Evolutionary conservation across 306 rosid species (phyloP).

Genomic region (Vicia faba): DNA sequence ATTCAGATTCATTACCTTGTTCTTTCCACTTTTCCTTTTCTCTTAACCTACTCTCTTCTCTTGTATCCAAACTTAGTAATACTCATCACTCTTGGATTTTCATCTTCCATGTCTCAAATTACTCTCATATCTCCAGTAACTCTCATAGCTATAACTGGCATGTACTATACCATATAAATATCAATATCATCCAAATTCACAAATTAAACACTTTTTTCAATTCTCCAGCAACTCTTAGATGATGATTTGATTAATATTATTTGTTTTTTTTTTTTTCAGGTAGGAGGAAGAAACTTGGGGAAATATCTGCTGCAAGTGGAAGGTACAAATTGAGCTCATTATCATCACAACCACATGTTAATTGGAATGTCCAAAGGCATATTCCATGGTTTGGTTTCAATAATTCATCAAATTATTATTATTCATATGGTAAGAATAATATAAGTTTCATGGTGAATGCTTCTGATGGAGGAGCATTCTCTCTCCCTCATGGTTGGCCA

Average conservation of each 20-base stretch:
- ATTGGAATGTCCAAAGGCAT: conserved; percentile 12
- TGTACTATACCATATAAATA: conserved; percentile 5
- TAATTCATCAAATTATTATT: conserved; percentile 25
- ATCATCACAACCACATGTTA: not conserved
- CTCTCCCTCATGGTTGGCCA: conserved; percentile 28
- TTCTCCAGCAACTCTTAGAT: too few relatives aligned
- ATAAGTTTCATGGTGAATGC: conserved; percentile 20
- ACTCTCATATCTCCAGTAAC: conserved; percentile 43
- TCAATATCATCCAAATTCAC: conserved; percentile 18
- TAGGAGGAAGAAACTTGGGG: conserved; percentile 21
- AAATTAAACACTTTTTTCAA: not conserved
- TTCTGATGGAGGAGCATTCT: conserved; percentile 43
- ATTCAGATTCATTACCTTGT: conserved; percentile 18
- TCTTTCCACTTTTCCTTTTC: not conserved
- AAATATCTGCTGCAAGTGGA: not conserved
- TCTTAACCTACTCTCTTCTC: not conserved
- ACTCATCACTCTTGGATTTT: not conserved
- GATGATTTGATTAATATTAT: not conserved
- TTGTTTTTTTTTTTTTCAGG: conserved; percentile 41
- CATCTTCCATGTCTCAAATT: conserved; percentile 50
- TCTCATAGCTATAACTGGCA: conserved; percentile 40
- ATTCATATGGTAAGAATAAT: conserved; percentile 20
- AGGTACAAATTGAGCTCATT: conserved; percentile 7
- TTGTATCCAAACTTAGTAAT: not conserved
- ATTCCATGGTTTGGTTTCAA: conserved; percentile 25